Percentiles rank a stretch among this genome's conserved stretches.
These are phyloP conservation scores for Pseudonectria buxi DNA, from an alignment of 2,329 filamentous ascomycete genomes.

Conservation along the genomic window DNA sequence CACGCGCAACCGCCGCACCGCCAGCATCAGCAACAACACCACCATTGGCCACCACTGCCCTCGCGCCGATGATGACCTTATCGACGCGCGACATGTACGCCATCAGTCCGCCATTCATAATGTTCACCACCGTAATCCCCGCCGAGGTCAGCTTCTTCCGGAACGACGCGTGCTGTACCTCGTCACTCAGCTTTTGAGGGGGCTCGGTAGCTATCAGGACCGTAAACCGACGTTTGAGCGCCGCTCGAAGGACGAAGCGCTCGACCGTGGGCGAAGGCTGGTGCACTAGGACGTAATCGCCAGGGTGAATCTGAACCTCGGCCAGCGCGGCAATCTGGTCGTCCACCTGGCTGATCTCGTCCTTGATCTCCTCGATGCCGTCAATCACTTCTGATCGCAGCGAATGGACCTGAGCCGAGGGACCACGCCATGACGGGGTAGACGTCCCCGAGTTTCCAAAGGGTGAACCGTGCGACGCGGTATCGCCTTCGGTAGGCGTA, in stretches of 20 bases:
- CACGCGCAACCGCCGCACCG: slow-evolving; percentile 74
- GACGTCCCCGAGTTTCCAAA: slow-evolving; percentile 42
- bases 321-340: slow-evolving; percentile 86
- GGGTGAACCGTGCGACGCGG: slow-evolving; percentile 37
- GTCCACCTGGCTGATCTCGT: slow-evolving; percentile 88
- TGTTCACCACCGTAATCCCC: slow-evolving; percentile 75
- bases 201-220: slow-evolving; percentile 72
- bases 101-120: slow-evolving; percentile 80
- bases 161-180: slow-evolving; percentile 47
- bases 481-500: slow-evolving; percentile 38
- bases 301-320: slow-evolving; percentile 86
- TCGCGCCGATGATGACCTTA: slow-evolving; percentile 87
- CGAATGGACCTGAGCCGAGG: slow-evolving; percentile 51
- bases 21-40: slow-evolving; percentile 78
- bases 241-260: slow-evolving; percentile 80
- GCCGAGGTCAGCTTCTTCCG: slow-evolving; percentile 70
- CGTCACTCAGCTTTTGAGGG: slow-evolving; percentile 29
- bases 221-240: slow-evolving; percentile 84
- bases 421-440: slow-evolving; percentile 36
- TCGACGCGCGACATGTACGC: slow-evolving; percentile 93
- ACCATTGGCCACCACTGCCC: slow-evolving; percentile 82
- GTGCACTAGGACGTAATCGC: slow-evolving; percentile 87
- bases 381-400: slow-evolving; percentile 87
- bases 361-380: slow-evolving; percentile 91
- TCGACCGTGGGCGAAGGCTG: slow-evolving; percentile 82